phyloP scores from a whole-genome alignment of 2,329 filamentous ascomycete genomes.

The Cladosporium sp. region DNA sequence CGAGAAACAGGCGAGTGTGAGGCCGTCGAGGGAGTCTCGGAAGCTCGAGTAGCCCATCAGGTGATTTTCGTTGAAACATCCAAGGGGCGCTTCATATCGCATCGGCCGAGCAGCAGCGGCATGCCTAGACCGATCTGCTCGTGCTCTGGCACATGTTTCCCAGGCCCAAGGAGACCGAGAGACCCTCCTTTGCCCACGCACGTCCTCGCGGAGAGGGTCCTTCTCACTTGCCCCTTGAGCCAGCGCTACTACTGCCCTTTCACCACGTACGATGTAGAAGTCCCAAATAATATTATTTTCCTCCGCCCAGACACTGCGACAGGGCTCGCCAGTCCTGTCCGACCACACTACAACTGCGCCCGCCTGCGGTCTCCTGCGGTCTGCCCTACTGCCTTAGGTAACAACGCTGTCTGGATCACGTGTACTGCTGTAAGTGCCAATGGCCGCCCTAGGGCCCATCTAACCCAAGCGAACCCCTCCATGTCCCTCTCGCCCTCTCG shows the following conservation, averaged over 20 bases:
- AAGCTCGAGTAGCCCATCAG: neutral
- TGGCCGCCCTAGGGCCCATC: neutral
- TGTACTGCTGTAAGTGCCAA: slow-evolving; percentile 1
- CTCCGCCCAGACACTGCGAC: neutral
- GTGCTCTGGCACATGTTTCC: neutral
- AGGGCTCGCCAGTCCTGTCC: slow-evolving; percentile 7
- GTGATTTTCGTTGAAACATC: neutral
- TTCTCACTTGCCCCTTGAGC: slow-evolving; percentile 9
- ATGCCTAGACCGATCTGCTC: neutral
- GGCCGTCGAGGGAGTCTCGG: neutral
- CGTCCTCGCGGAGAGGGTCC: neutral
- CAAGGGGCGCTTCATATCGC: neutral
- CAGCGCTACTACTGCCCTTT: neutral
- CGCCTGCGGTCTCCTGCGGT: neutral
- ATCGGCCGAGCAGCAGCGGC: neutral
- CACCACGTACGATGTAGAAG: slow-evolving; percentile 2
- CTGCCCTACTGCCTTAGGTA: neutral
- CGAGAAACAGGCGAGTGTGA: neutral
- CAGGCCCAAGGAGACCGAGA: neutral
- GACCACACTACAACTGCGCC: neutral
- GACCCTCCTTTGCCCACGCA: neutral
- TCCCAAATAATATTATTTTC: neutral
- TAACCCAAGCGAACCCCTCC: slow-evolving; percentile 6
- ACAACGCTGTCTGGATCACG: slow-evolving; percentile 3
- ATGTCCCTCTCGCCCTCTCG: neutral